Conservation (phyloP, 2,329 filamentous ascomycete species). For the Arthrinium puccinioides region DNA sequence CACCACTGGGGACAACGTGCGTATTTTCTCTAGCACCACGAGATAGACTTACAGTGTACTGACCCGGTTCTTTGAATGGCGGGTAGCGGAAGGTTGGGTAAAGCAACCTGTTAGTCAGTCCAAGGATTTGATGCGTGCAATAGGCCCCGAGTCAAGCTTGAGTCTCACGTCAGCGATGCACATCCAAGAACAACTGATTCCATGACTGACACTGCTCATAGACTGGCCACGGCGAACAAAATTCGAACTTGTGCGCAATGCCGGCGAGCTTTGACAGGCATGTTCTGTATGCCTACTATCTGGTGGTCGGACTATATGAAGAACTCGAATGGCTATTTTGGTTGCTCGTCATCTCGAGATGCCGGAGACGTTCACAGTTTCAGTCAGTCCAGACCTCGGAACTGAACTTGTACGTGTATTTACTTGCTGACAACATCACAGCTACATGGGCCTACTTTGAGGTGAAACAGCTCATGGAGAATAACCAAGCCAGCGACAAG, state of each 20-base stretch:
- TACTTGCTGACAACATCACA: slow-evolving; percentile 4
- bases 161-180: background rate
- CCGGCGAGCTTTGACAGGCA: slow-evolving; percentile 12
- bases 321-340: slow-evolving; percentile 32
- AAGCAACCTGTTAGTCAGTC: too few relatives aligned
- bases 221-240: slow-evolving; percentile 21
- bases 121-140: too few relatives aligned
- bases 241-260: slow-evolving; percentile 22
- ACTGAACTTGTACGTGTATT: slow-evolving; percentile 1
- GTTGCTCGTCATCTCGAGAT: slow-evolving; percentile 16
- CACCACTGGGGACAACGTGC: too few relatives aligned
- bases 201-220: slow-evolving; percentile 9
- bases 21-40: too few relatives aligned
- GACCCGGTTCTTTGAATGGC: too few relatives aligned
- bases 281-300: slow-evolving; percentile 20
- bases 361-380: slow-evolving; percentile 6
- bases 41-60: too few relatives aligned
- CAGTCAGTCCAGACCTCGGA: slow-evolving; percentile 13
- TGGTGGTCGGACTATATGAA: slow-evolving; percentile 28
- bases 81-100: too few relatives aligned
- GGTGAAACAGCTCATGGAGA: slow-evolving; percentile 22
- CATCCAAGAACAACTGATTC: background rate
- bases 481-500: slow-evolving; percentile 8
- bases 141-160: background rate
- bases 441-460: slow-evolving; percentile 26